Evolutionary conservation across 2,329 filamentous ascomycete species (phyloP).

Genomic region (Ophiostoma pallidulum): DNA sequence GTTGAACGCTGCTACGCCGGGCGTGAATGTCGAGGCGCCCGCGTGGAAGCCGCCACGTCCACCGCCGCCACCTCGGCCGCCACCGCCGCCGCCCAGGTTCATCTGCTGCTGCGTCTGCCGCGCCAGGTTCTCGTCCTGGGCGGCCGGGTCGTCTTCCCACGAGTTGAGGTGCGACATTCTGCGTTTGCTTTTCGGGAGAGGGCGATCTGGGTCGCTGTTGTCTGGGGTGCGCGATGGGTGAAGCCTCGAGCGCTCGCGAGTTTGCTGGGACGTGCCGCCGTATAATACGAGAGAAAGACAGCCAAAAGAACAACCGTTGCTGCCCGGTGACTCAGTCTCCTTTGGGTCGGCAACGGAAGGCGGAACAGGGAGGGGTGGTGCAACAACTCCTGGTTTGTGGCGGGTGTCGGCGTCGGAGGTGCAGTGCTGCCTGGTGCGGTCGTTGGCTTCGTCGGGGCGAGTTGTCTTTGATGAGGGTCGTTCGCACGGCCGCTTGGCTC

Average conservation of each 20-base stretch:
- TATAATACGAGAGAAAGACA: not conserved
- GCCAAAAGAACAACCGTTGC: not conserved
- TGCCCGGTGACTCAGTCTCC: constrained; percentile 8
- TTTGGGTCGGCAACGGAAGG: not conserved
- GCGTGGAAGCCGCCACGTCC: constrained; percentile 46
- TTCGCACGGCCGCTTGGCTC: too few species aligned
- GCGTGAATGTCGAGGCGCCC: constrained; percentile 61
- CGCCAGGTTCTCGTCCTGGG: constrained; percentile 68
- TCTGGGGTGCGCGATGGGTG: not conserved
- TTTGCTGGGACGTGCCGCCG: too few species aligned
- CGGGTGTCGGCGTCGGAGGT: not conserved
- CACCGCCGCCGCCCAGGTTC: constrained; percentile 51
- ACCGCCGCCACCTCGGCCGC: constrained; percentile 9
- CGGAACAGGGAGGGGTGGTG: not conserved
- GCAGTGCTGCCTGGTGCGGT: not conserved
- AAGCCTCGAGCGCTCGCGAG: too few species aligned
- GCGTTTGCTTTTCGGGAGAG: not conserved
- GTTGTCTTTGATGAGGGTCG: too few species aligned
- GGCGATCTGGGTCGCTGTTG: not conserved
- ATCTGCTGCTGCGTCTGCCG: constrained; percentile 67
- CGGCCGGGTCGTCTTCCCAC: constrained; percentile 82
- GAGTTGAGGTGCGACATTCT: constrained; percentile 65
- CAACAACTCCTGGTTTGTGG: not conserved
- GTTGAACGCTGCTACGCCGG: constrained; percentile 56
- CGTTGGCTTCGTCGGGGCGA: too few species aligned